Evolutionary conservation across 2,329 filamentous ascomycete genomes (phyloP).

Genomic region (Aspergillus arachidicola): DNA sequence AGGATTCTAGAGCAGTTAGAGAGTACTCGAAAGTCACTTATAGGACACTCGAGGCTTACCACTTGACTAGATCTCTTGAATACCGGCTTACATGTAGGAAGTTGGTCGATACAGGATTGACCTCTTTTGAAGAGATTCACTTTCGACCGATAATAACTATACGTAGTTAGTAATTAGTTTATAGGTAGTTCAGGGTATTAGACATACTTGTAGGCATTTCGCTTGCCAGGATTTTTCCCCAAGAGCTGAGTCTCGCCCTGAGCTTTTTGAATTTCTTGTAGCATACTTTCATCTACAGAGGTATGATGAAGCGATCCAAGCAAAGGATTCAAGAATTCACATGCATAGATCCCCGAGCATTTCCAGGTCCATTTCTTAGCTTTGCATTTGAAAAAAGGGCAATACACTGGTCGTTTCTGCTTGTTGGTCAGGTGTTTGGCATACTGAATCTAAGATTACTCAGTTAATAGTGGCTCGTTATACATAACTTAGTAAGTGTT

Average conservation of each 20-base stretch:
- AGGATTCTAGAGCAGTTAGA: neutral
- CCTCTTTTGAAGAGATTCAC: neutral
- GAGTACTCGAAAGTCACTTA: neutral
- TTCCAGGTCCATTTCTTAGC: neutral
- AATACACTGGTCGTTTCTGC: neutral
- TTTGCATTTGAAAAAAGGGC: neutral
- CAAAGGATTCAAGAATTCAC: neutral
- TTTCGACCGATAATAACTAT: neutral
- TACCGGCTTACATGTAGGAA: neutral
- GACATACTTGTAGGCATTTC: neutral
- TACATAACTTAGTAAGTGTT: neutral
- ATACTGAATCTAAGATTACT: neutral
- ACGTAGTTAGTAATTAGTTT: neutral
- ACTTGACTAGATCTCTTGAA: neutral
- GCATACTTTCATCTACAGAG: neutral
- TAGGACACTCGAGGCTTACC: neutral
- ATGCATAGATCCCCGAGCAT: neutral
- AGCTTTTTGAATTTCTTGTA: neutral
- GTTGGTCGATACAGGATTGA: neutral
- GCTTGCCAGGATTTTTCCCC: fast-evolving
- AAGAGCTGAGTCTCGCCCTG: neutral
- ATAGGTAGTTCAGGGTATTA: neutral
- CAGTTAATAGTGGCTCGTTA: neutral
- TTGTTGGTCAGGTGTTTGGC: fast-evolving
- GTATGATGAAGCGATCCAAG: neutral